Conservation (phyloP, 2,329 filamentous ascomycete genomes). For the Colletotrichum costaricense region DNA sequence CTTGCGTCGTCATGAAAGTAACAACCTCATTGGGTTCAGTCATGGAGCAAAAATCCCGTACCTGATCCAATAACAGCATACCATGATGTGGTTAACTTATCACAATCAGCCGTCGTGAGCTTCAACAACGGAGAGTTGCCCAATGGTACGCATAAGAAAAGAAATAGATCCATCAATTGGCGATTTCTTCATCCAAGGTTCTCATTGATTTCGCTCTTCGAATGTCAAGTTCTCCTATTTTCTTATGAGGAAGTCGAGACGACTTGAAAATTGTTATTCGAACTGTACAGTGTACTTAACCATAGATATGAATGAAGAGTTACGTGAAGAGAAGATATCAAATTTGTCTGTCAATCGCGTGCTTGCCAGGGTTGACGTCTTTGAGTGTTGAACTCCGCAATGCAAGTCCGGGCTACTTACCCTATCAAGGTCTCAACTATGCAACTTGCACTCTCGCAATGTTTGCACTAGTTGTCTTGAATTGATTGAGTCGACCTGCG, state of each 20-base stretch:
- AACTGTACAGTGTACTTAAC: background rate
- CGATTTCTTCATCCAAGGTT: background rate
- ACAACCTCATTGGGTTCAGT: background rate
- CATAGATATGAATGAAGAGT: background rate
- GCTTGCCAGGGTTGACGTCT: background rate
- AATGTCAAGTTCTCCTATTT: background rate
- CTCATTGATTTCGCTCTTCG: background rate
- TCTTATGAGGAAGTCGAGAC: background rate
- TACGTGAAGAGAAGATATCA: background rate
- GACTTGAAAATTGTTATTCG: background rate
- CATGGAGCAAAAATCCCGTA: background rate
- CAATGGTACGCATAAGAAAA: background rate
- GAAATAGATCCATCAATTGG: background rate
- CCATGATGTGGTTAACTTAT: background rate
- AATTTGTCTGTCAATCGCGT: background rate
- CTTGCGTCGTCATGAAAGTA: background rate
- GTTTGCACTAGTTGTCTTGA: background rate
- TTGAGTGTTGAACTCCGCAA: background rate
- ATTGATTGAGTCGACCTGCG: background rate
- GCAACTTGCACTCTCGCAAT: background rate
- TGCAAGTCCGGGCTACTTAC: background rate
- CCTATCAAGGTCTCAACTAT: background rate
- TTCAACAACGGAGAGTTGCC: background rate
- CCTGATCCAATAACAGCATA: background rate
- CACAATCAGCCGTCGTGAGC: background rate